Conservation (phyloP, 768 basidiomycete species). For the Crepidotus variabilis region DNA sequence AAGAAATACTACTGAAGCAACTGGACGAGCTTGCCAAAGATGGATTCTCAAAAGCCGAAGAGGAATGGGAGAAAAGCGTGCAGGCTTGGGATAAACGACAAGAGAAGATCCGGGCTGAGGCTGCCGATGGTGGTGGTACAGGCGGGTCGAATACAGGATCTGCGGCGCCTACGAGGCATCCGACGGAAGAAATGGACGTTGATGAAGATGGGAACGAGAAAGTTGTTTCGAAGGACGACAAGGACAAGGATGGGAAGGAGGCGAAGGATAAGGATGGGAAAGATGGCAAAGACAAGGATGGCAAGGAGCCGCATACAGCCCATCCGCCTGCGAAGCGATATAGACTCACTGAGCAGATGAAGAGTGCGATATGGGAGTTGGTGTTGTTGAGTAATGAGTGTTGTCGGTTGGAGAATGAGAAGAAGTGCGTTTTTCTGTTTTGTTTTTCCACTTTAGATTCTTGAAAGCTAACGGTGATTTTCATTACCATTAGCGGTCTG, state of each 20-base stretch:
- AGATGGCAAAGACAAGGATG: constrained; percentile 24
- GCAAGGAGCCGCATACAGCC: constrained; percentile 27
- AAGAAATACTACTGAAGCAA: constrained; percentile 64
- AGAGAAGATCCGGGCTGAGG: constrained; percentile 46
- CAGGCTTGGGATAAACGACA: constrained; percentile 67
- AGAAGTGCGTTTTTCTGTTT: constrained; percentile 27
- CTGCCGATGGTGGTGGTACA: constrained; percentile 22
- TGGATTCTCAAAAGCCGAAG: constrained; percentile 64
- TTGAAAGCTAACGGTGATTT: not conserved
- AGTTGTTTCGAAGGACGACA: constrained; percentile 13
- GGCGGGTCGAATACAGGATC: constrained; percentile 30
- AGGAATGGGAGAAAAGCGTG: constrained; percentile 75
- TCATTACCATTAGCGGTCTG: constrained; percentile 26
- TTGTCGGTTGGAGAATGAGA: constrained; percentile 55
- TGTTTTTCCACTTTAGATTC: no score
- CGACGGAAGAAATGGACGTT: constrained; percentile 45
- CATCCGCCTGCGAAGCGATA: constrained; percentile 78
- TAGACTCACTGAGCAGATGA: constrained; percentile 77
- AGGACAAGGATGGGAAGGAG: constrained; percentile 26
- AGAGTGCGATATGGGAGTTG: constrained; percentile 73
- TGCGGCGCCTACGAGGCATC: constrained; percentile 37
- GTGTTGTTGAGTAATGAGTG: constrained; percentile 82
- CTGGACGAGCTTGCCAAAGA: constrained; percentile 59
- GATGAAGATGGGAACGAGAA: constrained; percentile 25
- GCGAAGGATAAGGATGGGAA: constrained; percentile 19